Evolutionary conservation across 106 monocot genomes (phyloP).

Genomic region (Apostasia ramifera): DNA sequence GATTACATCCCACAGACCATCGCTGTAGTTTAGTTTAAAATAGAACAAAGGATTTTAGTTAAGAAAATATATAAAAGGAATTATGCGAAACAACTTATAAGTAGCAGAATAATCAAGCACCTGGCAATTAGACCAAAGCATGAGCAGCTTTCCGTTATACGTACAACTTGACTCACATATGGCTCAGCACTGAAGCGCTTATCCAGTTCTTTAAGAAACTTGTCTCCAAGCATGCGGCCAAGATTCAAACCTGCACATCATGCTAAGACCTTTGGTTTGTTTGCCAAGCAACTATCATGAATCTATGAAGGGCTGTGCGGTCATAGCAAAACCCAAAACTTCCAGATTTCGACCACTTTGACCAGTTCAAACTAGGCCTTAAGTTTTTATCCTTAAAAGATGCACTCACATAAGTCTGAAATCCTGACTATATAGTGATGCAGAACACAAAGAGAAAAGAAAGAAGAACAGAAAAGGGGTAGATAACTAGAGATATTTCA

Average conservation of each 20-base stretch:
- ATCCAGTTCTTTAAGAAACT: constrained; percentile 93
- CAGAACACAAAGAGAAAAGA: too few relatives aligned
- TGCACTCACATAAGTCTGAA: too few relatives aligned
- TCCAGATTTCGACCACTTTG: too few relatives aligned
- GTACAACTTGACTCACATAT: constrained; percentile 68
- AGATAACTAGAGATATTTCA: too few relatives aligned
- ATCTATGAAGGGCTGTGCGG: too few relatives aligned
- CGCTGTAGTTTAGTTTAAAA: constrained; percentile 39
- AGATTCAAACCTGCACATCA: constrained; percentile 66
- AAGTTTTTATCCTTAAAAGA: too few relatives aligned
- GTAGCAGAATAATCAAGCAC: constrained; percentile 19
- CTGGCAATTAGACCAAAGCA: constrained; percentile 83
- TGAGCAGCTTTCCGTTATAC: constrained; percentile 32
- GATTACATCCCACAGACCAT: constrained; percentile 96
- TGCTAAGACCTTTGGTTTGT: neutral
- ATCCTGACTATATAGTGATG: too few relatives aligned
- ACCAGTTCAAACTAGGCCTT: too few relatives aligned
- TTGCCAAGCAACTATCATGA: too few relatives aligned
- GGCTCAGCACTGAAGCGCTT: constrained; percentile 79
- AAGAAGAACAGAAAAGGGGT: too few relatives aligned
- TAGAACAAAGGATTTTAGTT: neutral
- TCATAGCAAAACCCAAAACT: too few relatives aligned
- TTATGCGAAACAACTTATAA: neutral
- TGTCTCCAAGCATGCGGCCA: constrained; percentile 89
- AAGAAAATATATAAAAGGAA: neutral